Percentiles rank a stretch among this genome's conserved stretches.
These are phyloP conservation scores for Lasiosphaeria hispida DNA, from an alignment of 495 filamentous ascomycete species.

Conservation along the genomic window DNA sequence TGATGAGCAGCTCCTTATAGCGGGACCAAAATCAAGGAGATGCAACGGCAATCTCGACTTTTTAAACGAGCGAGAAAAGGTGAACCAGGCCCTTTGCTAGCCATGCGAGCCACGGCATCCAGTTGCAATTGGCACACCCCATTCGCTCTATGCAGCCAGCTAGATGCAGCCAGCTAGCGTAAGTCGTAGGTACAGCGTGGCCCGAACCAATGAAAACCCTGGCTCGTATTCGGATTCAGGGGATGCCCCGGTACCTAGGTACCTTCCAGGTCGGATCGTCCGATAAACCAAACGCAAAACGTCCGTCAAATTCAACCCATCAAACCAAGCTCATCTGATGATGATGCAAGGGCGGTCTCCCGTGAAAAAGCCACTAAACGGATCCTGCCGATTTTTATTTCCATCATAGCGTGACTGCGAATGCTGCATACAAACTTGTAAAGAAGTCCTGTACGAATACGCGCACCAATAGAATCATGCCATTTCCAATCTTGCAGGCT, in stretches of 20 bases:
- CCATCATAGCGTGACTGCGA: too few species aligned
- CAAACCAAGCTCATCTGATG: neutral
- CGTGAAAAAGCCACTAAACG: neutral
- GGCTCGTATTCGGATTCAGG: conserved; percentile 34
- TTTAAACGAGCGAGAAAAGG: neutral
- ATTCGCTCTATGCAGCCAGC: neutral
- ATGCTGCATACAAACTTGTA: too few species aligned
- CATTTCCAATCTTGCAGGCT: too few species aligned
- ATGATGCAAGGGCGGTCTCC: conserved; percentile 16
- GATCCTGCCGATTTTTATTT: too few species aligned
- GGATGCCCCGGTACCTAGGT: conserved; percentile 7
- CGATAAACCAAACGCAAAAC: conserved; percentile 16
- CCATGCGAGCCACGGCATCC: neutral
- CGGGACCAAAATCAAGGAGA: too few species aligned
- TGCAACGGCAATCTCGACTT: neutral
- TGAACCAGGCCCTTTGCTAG: conserved; percentile 6
- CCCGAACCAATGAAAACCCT: conserved; percentile 21
- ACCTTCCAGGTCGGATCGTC: conserved; percentile 15
- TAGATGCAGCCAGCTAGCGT: too few species aligned
- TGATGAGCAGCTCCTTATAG: too few species aligned
- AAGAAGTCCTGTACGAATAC: too few species aligned
- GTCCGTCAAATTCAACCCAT: neutral
- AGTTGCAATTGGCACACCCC: conserved; percentile 10
- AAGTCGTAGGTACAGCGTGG: too few species aligned
- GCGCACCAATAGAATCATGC: too few species aligned